Evolutionary conservation across 2,329 filamentous ascomycete genomes (phyloP).

Genomic region (Apiospora saccharicola): DNA sequence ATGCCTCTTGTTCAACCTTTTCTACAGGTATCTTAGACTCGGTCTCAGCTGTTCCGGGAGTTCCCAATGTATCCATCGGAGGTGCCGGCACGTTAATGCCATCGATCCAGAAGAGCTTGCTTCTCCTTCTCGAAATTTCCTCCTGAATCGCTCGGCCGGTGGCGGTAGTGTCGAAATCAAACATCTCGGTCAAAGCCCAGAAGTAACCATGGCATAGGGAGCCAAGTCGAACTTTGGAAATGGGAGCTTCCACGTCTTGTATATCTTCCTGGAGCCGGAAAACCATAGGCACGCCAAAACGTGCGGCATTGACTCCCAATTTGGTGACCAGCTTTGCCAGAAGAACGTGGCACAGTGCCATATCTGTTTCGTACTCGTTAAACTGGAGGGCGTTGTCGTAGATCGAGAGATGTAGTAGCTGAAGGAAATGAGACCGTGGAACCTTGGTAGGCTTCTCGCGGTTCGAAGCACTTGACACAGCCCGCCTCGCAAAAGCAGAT

Average conservation of each 20-base stretch:
- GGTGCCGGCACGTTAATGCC: conserved; percentile 75
- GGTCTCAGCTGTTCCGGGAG: conserved; percentile 54
- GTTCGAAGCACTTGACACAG: conserved; percentile 71
- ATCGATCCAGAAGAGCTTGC: conserved; percentile 80
- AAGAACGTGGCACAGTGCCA: conserved; percentile 79
- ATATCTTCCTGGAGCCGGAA: conserved; percentile 88
- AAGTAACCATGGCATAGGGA: conserved; percentile 91
- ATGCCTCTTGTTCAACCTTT: conserved; percentile 66
- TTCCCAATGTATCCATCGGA: conserved; percentile 66
- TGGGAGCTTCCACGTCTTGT: conserved; percentile 67
- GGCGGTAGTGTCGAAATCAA: conserved; percentile 75
- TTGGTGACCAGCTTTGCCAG: conserved; percentile 76
- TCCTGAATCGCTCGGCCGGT: conserved; percentile 76
- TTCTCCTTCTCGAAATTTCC: conserved; percentile 78
- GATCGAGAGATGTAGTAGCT: conserved; percentile 83
- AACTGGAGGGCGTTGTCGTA: conserved; percentile 86
- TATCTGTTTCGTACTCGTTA: conserved; percentile 75
- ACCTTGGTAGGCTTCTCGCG: conserved; percentile 63
- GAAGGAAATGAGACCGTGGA: conserved; percentile 75
- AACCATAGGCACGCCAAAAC: conserved; percentile 86
- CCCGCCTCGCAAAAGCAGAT: conserved; percentile 63
- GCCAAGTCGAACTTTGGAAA: conserved; percentile 79
- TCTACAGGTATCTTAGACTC: conserved; percentile 57
- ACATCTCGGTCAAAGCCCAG: conserved; percentile 78
- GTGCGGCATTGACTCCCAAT: conserved; percentile 82